Percentiles rank a stretch among this genome's conserved stretches.
phyloP scores from a whole-genome alignment of 352 stramenopile species.

The Phytophthora uliginosa region DNA sequence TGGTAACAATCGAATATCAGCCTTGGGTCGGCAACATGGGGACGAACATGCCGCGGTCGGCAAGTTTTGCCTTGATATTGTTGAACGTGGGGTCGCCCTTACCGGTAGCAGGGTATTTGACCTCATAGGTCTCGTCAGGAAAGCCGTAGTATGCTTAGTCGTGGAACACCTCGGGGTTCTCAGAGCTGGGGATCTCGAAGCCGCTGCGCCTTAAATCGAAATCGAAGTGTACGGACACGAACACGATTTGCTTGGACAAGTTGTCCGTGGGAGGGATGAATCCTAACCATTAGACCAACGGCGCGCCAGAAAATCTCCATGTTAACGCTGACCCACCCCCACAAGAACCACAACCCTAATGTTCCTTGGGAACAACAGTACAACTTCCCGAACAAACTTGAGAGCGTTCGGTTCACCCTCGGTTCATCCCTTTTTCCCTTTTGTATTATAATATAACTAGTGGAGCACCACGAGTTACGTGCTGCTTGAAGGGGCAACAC shows the following conservation, averaged over 20 bases:
- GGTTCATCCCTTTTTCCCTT: slow-evolving; percentile 24
- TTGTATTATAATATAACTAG: too few species aligned
- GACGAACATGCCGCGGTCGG: slow-evolving; percentile 81
- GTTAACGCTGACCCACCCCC: too few species aligned
- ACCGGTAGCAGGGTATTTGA: slow-evolving; percentile 70
- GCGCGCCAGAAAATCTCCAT: too few species aligned
- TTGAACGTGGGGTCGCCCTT: background rate
- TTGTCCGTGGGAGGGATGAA: slow-evolving; percentile 2
- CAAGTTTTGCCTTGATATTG: slow-evolving; percentile 52
- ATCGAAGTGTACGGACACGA: slow-evolving; percentile 89
- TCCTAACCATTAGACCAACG: too few species aligned
- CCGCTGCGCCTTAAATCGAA: slow-evolving; percentile 47
- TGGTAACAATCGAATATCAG: slow-evolving; percentile 7
- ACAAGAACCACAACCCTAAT: too few species aligned
- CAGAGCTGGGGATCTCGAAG: slow-evolving; percentile 55
- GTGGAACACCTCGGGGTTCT: slow-evolving; percentile 74
- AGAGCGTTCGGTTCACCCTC: slow-evolving; percentile 12
- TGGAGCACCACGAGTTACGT: too few species aligned
- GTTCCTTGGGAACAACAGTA: slow-evolving; percentile 19
- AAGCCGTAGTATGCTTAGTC: slow-evolving; percentile 95
- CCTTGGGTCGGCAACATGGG: slow-evolving; percentile 35
- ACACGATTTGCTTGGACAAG: slow-evolving; percentile 54
- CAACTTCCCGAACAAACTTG: slow-evolving; percentile 34
- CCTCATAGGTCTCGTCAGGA: slow-evolving; percentile 81
- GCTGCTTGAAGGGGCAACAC: too few species aligned